These are phyloP conservation scores for Isoetes taiwanensis DNA, from an alignment of 75 land plant species.

Conservation along the genomic window DNA sequence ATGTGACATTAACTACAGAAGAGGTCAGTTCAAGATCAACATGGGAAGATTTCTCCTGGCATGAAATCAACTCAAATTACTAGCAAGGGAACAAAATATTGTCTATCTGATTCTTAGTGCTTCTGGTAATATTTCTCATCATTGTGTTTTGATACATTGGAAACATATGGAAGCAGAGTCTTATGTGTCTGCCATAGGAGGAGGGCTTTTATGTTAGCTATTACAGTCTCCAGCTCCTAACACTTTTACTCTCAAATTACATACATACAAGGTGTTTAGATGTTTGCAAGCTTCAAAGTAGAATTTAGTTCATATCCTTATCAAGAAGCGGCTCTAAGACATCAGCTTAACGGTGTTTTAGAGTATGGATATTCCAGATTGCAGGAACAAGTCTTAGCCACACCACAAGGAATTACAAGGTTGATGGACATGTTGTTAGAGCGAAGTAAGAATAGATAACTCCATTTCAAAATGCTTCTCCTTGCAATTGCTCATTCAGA, in stretches of 20 bases:
- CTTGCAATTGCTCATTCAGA: too few species aligned
- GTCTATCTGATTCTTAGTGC: constrained; percentile 71
- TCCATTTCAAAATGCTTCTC: too few species aligned
- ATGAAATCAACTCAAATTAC: constrained; percentile 63
- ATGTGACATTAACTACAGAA: constrained; percentile 65
- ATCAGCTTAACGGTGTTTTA: too few species aligned
- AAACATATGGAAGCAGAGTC: too few species aligned
- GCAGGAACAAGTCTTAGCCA: constrained; percentile 80
- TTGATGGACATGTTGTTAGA: constrained; percentile 98
- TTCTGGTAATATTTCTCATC: constrained; percentile 39
- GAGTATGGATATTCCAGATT: constrained; percentile 32
- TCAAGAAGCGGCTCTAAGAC: too few species aligned
- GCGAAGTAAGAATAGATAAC: constrained; percentile 46
- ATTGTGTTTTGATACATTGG: not conserved
- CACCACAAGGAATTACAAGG: constrained; percentile 85
- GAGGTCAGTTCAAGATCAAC: constrained; percentile 27
- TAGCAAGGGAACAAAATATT: constrained; percentile 77
- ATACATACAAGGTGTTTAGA: constrained; percentile 69
- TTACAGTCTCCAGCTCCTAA: constrained; percentile 82
- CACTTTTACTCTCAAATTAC: constrained; percentile 68
- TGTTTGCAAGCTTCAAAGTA: too few species aligned
- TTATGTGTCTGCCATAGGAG: constrained; percentile 35
- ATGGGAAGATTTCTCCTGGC: constrained; percentile 68
- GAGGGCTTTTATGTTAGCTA: constrained; percentile 89
- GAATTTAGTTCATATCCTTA: too few species aligned